Base-by-base conservation (phyloP, 2,329 filamentous ascomycete genomes). In the Pseudocercospora pini-densiflorae region DNA sequence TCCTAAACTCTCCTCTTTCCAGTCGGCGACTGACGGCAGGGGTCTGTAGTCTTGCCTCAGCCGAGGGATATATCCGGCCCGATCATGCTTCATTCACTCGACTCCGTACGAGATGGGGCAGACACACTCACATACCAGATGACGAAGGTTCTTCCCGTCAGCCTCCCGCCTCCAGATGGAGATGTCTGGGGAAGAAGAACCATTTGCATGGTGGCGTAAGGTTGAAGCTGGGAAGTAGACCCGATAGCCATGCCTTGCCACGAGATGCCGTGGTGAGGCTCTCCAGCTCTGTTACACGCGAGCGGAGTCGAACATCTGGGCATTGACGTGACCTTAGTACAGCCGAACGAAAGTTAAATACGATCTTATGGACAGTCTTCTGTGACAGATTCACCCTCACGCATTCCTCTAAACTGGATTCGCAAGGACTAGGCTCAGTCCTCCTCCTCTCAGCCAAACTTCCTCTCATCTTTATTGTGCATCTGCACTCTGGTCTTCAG, bases 311-410 rank as follows among this genome's bases (percentile, higher is more conserved):
- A 60, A 21, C 19, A 9, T n/a, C 21, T 40, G 24, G 16, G n/a
- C 29, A 61, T 16, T 24, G 33, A 12, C 16, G 6, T 24, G 21
- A 31, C 29, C 29, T 31, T 31, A 6, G 58, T 45, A 21, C 29
- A n/a, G n/a, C 45, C n/a, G 43, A 6, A n/a, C 21, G 2, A 55
- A 60, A 47, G 61, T 67, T 67, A 67, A 67, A 67, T 66, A 66
- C 47, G 58, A 36, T 55, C 19, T 19, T 49, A 16, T 16, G 14
- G 57, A 21, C 61, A 19, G 24, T 47, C 36, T 45, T 60, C n/a
- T 14, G 31, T 33, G 31, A 29, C 40, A 49, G 43, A 21, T 19
- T 59, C 61, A 24, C 14, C 21, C 33, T 23, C 45, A 29, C 49
- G 23, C 49, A 54, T 4, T 23, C 14, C 19, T 29, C 1, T 23